A percentile compares a stretch with the other conserved stretches of the same genome.
phyloP scores from a whole-genome alignment of 768 basidiomycete genomes.

The Xerocomellus amylosporus region DNA sequence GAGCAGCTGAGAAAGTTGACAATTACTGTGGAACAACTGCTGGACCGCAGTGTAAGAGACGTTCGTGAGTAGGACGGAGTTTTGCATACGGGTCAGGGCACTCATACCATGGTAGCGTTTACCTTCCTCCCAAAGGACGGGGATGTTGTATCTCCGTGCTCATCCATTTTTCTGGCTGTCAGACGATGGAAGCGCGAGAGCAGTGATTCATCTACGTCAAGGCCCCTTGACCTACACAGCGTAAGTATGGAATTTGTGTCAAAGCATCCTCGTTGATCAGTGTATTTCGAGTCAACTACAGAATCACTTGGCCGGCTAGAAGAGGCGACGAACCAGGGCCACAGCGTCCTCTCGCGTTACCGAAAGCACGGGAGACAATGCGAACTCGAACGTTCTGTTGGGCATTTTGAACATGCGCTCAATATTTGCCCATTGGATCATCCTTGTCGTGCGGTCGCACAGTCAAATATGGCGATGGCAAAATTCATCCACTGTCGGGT shows the following conservation, averaged over 20 bases:
- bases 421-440: not conserved
- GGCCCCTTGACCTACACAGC: not conserved
- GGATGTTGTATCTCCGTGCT: not conserved
- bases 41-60: not conserved
- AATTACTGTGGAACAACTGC: not conserved
- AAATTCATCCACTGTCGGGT: not conserved
- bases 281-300: not conserved
- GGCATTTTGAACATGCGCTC: not conserved
- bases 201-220: not conserved
- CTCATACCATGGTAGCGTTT: not conserved
- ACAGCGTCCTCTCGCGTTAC: not conserved
- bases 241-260: not conserved
- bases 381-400: not conserved
- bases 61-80: not conserved
- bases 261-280: too few relatives aligned
- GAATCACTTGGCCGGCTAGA: not conserved
- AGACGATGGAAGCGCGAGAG: not conserved
- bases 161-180: not conserved
- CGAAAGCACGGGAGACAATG: not conserved
- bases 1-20: not conserved
- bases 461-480: constrained; percentile 1
- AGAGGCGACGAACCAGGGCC: not conserved
- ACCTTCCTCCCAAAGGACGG: not conserved
- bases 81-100: not conserved
- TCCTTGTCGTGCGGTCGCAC: constrained; percentile 4